Evolutionary conservation across 495 filamentous ascomycete genomes (phyloP).

Genomic region (Aspergillus ostianus): DNA sequence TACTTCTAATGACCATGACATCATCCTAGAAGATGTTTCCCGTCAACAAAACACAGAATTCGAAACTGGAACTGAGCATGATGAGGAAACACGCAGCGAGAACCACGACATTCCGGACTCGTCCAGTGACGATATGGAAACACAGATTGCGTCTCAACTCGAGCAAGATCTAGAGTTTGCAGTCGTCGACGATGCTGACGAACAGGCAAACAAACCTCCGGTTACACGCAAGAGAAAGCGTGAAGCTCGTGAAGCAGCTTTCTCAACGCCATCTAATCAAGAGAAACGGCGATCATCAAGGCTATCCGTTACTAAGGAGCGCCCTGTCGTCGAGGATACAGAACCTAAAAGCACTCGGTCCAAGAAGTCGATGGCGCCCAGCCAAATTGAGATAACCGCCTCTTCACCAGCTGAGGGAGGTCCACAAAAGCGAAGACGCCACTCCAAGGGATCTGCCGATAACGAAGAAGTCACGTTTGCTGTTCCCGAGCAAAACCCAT

Average conservation of each 20-base stretch:
- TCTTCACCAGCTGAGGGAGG: conserved; percentile 20
- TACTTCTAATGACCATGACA: neutral
- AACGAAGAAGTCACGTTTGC: neutral
- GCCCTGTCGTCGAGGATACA: conserved; percentile 8
- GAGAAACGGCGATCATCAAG: conserved; percentile 36
- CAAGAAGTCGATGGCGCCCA: conserved; percentile 16
- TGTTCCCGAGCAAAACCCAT: neutral
- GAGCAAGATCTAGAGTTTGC: conserved; percentile 42
- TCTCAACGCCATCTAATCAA: conserved; percentile 12
- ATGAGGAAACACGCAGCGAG: neutral
- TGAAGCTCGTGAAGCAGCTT: conserved; percentile 19
- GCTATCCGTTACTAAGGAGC: conserved; percentile 20
- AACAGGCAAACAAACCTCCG: conserved; percentile 8
- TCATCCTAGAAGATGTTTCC: neutral
- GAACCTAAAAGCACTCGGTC: conserved; percentile 20
- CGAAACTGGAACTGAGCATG: neutral
- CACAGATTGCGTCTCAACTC: conserved; percentile 45
- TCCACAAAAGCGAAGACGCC: conserved; percentile 26
- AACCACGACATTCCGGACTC: conserved; percentile 23
- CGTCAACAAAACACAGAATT: neutral
- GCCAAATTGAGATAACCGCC: conserved; percentile 7
- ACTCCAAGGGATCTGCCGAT: conserved; percentile 13
- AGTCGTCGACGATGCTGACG: conserved; percentile 9
- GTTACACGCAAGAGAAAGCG: conserved; percentile 43
- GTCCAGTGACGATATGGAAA: conserved; percentile 42